Conservation (phyloP, 768 basidiomycete genomes). For the Leccinum obscurum region DNA sequence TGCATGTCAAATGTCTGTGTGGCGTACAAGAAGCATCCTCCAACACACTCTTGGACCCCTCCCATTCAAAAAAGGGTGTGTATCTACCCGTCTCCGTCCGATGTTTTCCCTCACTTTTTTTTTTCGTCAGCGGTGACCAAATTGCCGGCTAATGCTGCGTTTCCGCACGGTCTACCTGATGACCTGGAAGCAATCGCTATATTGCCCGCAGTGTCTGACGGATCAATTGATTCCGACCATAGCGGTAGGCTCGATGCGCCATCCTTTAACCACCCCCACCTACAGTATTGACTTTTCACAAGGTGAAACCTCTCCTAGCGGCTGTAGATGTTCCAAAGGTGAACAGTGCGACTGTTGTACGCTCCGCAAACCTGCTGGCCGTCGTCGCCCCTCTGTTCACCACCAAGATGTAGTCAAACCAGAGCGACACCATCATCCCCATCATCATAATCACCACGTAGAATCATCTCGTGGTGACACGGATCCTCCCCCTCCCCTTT, state of each 20-base stretch:
- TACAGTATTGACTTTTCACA: conserved; percentile 46
- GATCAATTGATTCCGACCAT: conserved; percentile 61
- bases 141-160: conserved; percentile 71
- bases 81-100: conserved; percentile 15
- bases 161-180: conserved; percentile 75
- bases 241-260: conserved; percentile 60
- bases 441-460: conserved; percentile 16
- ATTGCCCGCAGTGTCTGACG: conserved; percentile 43
- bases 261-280: conserved; percentile 38
- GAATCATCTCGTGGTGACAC: conserved; percentile 16
- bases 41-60: conserved; percentile 22
- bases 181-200: conserved; percentile 56
- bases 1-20: conserved; percentile 46
- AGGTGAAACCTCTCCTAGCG: conserved; percentile 47
- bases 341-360: conserved; percentile 59
- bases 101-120: conserved; percentile 29
- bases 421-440: conserved; percentile 22
- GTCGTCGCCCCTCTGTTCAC: conserved; percentile 33
- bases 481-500: conserved; percentile 27
- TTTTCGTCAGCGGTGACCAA: conserved; percentile 49
- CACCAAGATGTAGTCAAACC: conserved; percentile 31
- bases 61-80: conserved; percentile 65
- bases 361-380: conserved; percentile 45
- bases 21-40: conserved; percentile 38
- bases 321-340: conserved; percentile 47